These are phyloP conservation scores for Effrenium voratum DNA, from an alignment of 73 alveolate genomes.

Conservation along the genomic window DNA sequence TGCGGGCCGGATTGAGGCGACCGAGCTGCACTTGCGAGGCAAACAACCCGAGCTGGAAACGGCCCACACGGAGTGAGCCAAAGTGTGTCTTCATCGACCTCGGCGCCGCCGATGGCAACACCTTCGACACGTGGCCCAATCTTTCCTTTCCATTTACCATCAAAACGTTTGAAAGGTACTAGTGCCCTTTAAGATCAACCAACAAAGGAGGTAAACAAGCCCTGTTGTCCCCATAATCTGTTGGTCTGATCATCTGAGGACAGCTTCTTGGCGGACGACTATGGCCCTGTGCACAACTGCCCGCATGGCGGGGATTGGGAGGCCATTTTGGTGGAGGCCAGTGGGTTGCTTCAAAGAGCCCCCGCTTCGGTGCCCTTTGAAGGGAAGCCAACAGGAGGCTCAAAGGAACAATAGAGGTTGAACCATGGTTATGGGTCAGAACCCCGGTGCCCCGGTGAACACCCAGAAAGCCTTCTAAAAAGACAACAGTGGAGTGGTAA, in stretches of 20 bases:
- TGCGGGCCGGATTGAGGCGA: constrained; percentile 5
- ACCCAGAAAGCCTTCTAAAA: too few species aligned
- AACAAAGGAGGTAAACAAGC: not conserved
- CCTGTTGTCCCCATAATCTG: not conserved
- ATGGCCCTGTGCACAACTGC: constrained; percentile 58
- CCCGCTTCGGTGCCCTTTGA: too few species aligned
- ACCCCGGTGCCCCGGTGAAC: too few species aligned
- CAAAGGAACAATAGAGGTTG: too few species aligned
- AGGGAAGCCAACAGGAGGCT: too few species aligned
- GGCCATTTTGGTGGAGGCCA: constrained; percentile 48
- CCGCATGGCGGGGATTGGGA: constrained; percentile 57
- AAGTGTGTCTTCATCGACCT: constrained; percentile 86
- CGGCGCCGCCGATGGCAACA: constrained; percentile 93
- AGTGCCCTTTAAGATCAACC: too few species aligned
- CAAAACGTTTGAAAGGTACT: too few species aligned
- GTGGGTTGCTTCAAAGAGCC: not conserved
- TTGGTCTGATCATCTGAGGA: not conserved
- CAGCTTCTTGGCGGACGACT: not conserved
- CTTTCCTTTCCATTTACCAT: too few species aligned
- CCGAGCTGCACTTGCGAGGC: constrained; percentile 70
- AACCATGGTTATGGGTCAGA: too few species aligned
- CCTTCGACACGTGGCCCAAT: constrained; percentile 46
- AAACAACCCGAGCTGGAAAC: constrained; percentile 62
- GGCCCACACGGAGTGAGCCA: constrained; percentile 42
- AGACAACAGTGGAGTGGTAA: too few species aligned